phyloP scores from a whole-genome alignment of 768 basidiomycete species.

The Candolleomyces eurysporus region DNA sequence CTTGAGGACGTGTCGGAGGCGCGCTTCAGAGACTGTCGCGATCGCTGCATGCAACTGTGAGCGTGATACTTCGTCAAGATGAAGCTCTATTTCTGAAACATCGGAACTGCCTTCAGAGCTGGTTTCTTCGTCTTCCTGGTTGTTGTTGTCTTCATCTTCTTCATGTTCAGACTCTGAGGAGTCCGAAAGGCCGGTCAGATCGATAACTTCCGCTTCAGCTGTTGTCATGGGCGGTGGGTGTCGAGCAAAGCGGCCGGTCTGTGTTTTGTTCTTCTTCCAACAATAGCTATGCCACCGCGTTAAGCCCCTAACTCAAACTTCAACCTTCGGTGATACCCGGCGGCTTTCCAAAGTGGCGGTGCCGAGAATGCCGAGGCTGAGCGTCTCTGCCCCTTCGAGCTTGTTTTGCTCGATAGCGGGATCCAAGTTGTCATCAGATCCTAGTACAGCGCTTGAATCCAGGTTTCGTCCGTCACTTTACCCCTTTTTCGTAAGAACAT shows the following conservation, averaged over 20 bases:
- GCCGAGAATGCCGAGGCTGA: too few species aligned
- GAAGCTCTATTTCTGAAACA: slow-evolving; percentile 33
- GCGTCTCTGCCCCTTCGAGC: too few species aligned
- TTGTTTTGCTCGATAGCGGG: too few species aligned
- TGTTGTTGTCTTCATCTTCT: slow-evolving; percentile 21
- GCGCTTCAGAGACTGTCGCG: slow-evolving; percentile 38
- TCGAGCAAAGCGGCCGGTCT: background rate
- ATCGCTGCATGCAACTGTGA: slow-evolving; percentile 42
- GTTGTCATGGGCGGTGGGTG: background rate
- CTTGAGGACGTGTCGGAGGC: slow-evolving; percentile 40
- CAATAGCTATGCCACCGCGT: background rate
- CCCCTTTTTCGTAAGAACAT: too few species aligned
- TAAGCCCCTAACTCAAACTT: background rate
- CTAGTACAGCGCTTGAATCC: too few species aligned
- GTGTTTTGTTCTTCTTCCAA: background rate
- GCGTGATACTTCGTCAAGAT: slow-evolving; percentile 38
- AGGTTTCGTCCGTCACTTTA: too few species aligned
- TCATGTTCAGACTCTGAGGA: background rate
- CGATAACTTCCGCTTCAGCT: background rate
- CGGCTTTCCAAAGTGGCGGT: background rate
- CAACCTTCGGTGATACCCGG: background rate
- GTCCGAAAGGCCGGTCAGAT: background rate
- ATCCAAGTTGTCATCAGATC: too few species aligned
- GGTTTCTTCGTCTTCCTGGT: slow-evolving; percentile 12
- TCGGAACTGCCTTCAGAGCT: slow-evolving; percentile 22